Conservation (phyloP, 805 yeast species). For the Candida anglica region DNA sequence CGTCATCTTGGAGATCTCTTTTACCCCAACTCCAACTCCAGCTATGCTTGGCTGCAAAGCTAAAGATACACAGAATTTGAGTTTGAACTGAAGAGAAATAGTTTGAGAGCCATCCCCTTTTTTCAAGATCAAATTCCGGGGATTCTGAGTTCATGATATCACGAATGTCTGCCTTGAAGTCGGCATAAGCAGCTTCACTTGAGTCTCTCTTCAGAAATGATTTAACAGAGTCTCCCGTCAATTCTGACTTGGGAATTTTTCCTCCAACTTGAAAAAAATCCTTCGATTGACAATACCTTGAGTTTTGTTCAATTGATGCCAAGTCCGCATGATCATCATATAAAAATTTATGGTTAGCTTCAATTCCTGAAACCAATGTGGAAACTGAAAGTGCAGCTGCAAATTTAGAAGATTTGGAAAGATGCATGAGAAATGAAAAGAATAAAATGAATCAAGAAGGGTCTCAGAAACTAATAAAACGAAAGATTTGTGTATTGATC, state of each 20-base stretch:
- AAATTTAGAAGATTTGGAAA: constrained; percentile 14
- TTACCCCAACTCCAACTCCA: constrained; percentile 2
- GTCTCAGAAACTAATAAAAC: neutral
- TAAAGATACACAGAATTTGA: neutral
- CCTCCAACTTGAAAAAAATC: constrained; percentile 11
- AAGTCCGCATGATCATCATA: constrained; percentile 10
- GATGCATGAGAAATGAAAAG: no score
- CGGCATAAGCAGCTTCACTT: constrained; percentile 8
- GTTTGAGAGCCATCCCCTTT: no score
- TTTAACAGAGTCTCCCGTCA: no score
- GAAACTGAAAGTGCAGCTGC: constrained; percentile 15
- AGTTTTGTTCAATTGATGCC: constrained; percentile 8
- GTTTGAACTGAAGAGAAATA: no score
- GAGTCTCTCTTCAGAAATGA: no score
- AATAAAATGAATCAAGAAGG: neutral
- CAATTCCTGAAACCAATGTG: constrained; percentile 8
- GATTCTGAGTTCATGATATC: neutral
- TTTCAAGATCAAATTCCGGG: constrained; percentile 5
- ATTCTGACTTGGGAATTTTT: no score
- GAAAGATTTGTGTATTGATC: neutral
- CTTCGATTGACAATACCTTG: constrained; percentile 7
- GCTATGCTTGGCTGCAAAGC: constrained; percentile 5
- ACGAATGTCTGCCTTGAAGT: constrained; percentile 1
- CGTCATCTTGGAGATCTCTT: constrained; percentile 6
- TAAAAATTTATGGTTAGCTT: constrained; percentile 9